Conservation (phyloP, 2,329 filamentous ascomycete species). For the Periglandula ipomoeae region DNA sequence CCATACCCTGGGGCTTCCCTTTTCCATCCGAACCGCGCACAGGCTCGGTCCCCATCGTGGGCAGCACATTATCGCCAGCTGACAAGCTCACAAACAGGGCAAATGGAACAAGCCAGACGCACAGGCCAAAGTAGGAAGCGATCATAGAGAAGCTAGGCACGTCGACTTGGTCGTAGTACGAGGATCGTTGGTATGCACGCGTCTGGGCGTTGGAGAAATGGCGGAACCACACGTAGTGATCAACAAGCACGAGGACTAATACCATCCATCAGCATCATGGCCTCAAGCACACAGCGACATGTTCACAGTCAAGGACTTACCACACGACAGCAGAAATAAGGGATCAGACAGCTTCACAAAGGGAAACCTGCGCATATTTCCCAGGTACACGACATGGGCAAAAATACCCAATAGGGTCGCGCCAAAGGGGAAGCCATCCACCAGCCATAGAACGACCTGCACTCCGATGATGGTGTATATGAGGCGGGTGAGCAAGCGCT, state of each 20-base stretch:
- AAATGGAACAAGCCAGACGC: constrained; percentile 95
- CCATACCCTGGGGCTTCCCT: constrained; percentile 51
- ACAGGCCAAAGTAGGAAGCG: constrained; percentile 89
- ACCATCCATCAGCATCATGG: background rate
- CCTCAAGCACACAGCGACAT: background rate
- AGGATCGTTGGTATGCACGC: constrained; percentile 46
- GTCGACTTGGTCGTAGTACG: constrained; percentile 53
- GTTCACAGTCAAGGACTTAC: constrained; percentile 28
- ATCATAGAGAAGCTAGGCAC: constrained; percentile 87
- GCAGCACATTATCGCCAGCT: constrained; percentile 89
- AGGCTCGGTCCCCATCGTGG: constrained; percentile 71
- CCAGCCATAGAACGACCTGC: constrained; percentile 63
- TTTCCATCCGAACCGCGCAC: constrained; percentile 36
- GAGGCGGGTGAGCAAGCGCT: constrained; percentile 72
- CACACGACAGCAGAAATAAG: constrained; percentile 73
- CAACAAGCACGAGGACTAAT: constrained; percentile 68
- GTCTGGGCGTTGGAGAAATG: constrained; percentile 68
- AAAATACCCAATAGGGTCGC: constrained; percentile 66
- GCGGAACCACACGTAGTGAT: constrained; percentile 94
- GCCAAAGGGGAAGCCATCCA: constrained; percentile 78
- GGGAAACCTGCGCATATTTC: constrained; percentile 68
- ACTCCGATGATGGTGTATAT: constrained; percentile 74
- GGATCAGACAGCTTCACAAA: constrained; percentile 83
- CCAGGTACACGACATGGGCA: constrained; percentile 78
- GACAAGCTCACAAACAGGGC: constrained; percentile 89